A percentile compares a stretch with the other conserved stretches of the same genome.
Evolutionary conservation across 2,329 filamentous ascomycete species (phyloP).

Genomic region (Xylaria sp.): DNA sequence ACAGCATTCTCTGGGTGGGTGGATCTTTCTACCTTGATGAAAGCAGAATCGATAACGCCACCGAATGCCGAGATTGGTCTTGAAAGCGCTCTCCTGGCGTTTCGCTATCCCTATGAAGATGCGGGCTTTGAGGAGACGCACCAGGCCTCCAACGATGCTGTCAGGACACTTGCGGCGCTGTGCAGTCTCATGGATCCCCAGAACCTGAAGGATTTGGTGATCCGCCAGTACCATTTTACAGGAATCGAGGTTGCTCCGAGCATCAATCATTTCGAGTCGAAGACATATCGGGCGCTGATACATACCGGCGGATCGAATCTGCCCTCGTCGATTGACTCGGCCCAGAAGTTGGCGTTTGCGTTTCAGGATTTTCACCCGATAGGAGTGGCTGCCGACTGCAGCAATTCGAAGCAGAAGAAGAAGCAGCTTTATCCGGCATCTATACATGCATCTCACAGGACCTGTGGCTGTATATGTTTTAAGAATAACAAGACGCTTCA

Average conservation of each 20-base stretch:
- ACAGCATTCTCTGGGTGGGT: constrained; percentile 10
- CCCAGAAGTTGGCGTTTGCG: background rate
- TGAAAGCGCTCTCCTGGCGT: background rate
- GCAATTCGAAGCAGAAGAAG: background rate
- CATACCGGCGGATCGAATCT: background rate
- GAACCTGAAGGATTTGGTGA: background rate
- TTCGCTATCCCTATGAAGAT: background rate
- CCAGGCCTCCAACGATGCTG: constrained; percentile 1
- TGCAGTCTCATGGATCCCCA: background rate
- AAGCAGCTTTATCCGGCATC: background rate
- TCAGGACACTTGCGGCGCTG: constrained; percentile 7
- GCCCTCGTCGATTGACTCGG: background rate
- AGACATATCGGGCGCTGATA: background rate
- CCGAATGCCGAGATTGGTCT: background rate
- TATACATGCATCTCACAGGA: background rate
- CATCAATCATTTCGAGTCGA: background rate
- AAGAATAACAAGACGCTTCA: background rate
- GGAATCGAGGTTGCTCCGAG: background rate
- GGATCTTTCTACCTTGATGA: constrained; percentile 8
- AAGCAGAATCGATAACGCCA: background rate
- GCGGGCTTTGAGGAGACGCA: background rate
- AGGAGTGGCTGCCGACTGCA: constrained; percentile 1
- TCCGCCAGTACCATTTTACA: background rate
- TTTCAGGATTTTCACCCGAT: background rate
- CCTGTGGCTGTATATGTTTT: constrained; percentile 1